phyloP scores from a whole-genome alignment of 768 basidiomycete species.

The Tremella yokohamensis region DNA sequence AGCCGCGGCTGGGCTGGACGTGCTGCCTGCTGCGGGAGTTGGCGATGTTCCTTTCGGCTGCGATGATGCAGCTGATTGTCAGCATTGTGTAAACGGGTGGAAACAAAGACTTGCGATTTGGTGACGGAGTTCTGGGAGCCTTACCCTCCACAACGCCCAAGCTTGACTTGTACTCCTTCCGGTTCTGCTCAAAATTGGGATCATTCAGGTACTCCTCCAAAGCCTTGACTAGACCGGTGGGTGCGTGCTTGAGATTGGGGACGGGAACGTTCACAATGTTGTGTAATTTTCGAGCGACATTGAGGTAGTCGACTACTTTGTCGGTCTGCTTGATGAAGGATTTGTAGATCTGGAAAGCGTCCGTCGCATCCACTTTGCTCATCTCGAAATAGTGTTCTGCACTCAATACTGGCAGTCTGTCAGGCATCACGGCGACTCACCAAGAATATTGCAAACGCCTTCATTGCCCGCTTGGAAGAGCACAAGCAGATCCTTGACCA shows the following conservation, averaged over 20 bases:
- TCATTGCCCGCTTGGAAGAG: conserved; percentile 96
- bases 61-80: neutral
- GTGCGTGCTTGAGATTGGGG: conserved; percentile 88
- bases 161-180: conserved; percentile 82
- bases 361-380: conserved; percentile 85
- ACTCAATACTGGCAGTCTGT: neutral
- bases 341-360: conserved; percentile 82
- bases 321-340: conserved; percentile 93
- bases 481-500: conserved; percentile 92
- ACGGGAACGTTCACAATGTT: conserved; percentile 90
- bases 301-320: conserved; percentile 79
- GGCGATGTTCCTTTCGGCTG: conserved; percentile 16
- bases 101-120: conserved; percentile 14
- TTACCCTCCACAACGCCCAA: conserved; percentile 62
- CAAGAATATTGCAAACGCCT: conserved; percentile 64
- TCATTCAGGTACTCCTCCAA: conserved; percentile 95
- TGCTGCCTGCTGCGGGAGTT: conserved; percentile 16
- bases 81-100: conserved; percentile 2
- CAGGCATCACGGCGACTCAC: conserved; percentile 38
- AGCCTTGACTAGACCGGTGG: conserved; percentile 86
- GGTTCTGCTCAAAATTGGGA: conserved; percentile 92
- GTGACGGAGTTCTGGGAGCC: conserved; percentile 26
- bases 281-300: conserved; percentile 85
- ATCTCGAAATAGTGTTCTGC: conserved; percentile 95
- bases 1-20: conserved; percentile 24